Base-by-base conservation (phyloP, 805 yeast species). In the Yarrowia yakushimensis region DNA sequence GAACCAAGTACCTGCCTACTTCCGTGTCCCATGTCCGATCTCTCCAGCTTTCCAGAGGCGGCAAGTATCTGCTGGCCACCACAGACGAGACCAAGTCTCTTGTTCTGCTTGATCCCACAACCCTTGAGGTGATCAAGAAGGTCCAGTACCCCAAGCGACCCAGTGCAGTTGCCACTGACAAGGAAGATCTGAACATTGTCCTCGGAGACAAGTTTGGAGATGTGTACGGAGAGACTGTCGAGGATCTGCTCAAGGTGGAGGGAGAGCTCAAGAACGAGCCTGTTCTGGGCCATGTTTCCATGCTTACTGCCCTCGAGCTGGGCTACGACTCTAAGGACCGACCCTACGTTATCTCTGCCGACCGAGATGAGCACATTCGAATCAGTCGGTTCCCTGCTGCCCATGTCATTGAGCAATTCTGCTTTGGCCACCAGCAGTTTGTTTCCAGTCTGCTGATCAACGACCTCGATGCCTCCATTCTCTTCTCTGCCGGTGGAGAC, bases 161-260 rank as follows among this genome's bases (percentile, higher is more conserved):
- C n/a, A 86, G 90, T 67, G 85, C 97, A 1, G 78, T 91, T 18
- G 78, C 89, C 8, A 75, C 85, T 0, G 79, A 86, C 33, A 74
- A 74, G 34, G 82, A 82, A 63, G 83, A 81, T 64, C 66, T 60
- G 15, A 74, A 76, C 13, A 73, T 92, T 8, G 72, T 90, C 2
- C 81, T 92, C 23, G 97, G 96, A 20, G 99, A 94, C 73, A 94
- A 94, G 76, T 94, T 93, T 71, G 99, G 99, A 52, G 99, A 94
- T 74, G 97, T 91, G 6, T 94, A 89, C 72, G 73, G 80, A 1
- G 70, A 72, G 13, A 68, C 72, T 3, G 64, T 50, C 18, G 66
- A 64, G 12, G 48, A 62, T 1, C 52, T 65, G 6, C 61, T 62
- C 23, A 63, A 66, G 37, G 67, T 60, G 15, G 62, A 64, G 50